phyloP scores from a whole-genome alignment of 148 eudicot species.

The Rhododendron williamsianum region DNA sequence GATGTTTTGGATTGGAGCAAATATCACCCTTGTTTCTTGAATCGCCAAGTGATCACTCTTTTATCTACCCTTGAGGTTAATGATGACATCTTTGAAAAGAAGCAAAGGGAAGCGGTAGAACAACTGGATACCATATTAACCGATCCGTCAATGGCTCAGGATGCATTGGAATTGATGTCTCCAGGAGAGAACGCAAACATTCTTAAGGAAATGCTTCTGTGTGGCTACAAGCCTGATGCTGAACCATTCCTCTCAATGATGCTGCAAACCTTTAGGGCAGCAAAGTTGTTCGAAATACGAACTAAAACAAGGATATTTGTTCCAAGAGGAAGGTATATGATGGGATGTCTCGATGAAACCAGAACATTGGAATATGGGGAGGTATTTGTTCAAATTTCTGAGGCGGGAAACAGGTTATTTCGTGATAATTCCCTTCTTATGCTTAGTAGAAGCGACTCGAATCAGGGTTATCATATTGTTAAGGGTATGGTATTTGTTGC shows the following conservation, averaged over 20 bases:
- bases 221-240: slow-evolving; percentile 23
- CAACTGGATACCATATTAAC: slow-evolving; percentile 57
- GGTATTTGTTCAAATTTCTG: slow-evolving; percentile 24
- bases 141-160: slow-evolving; percentile 62
- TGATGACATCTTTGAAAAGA: slow-evolving; percentile 59
- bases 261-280: slow-evolving; percentile 21
- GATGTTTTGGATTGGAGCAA: slow-evolving; percentile 79
- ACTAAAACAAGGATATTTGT: slow-evolving; percentile 24
- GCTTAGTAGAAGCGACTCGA: slow-evolving; percentile 5
- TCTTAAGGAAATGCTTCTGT: slow-evolving; percentile 25
- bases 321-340: slow-evolving; percentile 19
- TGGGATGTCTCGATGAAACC: slow-evolving; percentile 27
- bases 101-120: slow-evolving; percentile 67
- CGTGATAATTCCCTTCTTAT: slow-evolving; percentile 14
- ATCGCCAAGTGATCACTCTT: slow-evolving; percentile 77
- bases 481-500: slow-evolving; percentile 19
- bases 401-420: slow-evolving; percentile 13
- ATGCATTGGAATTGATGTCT: slow-evolving; percentile 73
- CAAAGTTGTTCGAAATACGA: slow-evolving; percentile 24
- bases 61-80: slow-evolving; percentile 75
- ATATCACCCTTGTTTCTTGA: slow-evolving; percentile 80
- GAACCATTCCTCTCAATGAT: slow-evolving; percentile 28
- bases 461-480: background rate
- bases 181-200: slow-evolving; percentile 24
- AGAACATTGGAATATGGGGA: slow-evolving; percentile 25